Evolutionary conservation across 345 rosid species (phyloP), one percentile per base, ranked within the genome.

Genomic region (Angophora floribunda): DNA sequence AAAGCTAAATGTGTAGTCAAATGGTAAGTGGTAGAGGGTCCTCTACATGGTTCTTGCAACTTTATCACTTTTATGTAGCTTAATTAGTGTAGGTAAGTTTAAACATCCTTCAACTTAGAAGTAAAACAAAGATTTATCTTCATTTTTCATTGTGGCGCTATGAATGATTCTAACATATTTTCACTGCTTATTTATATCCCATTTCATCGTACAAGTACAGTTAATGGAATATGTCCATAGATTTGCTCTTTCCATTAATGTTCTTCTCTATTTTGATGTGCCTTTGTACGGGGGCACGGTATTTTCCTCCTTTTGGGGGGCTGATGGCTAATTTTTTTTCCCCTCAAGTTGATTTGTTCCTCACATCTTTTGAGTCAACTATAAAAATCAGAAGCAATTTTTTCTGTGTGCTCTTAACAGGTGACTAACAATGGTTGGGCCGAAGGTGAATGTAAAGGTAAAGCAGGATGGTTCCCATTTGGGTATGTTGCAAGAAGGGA

Each of bases 371-470:
- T 70, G 26, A 70, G 6, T 70, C 26, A 17, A 70, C 65, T 30
- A 45, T 44, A 50, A 44, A 63, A 26, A 19, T 22, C 79, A 11
- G n/a, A 26, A 61, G 13, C 13, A 24, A n/a, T 22, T 9, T 17
- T 36, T 49, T 57, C 51, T 52, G 21, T 47, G 30, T 63, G 88
- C 45, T 89, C 50, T 85, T 89, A 75, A 89, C 93, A 96, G 99
- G 99, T 97, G 78, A 94, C 93, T 21, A 96, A 93, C 88, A 95
- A 92, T 87, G 99, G 98, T 30, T 97, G 99, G 99, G 99, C 99
- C 3, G 99, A 97, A 91, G 99, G 99, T 75, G 99, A 97, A 92
- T 95, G 99, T 92, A 95, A 94, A 93, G 99, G 99, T 53, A 95
- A 92, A 92, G 98, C 99, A 28, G 99, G 98, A 89, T 96, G 98